phyloP scores from a whole-genome alignment of 2,329 filamentous ascomycete species.

The Samsoniella hepiali region DNA sequence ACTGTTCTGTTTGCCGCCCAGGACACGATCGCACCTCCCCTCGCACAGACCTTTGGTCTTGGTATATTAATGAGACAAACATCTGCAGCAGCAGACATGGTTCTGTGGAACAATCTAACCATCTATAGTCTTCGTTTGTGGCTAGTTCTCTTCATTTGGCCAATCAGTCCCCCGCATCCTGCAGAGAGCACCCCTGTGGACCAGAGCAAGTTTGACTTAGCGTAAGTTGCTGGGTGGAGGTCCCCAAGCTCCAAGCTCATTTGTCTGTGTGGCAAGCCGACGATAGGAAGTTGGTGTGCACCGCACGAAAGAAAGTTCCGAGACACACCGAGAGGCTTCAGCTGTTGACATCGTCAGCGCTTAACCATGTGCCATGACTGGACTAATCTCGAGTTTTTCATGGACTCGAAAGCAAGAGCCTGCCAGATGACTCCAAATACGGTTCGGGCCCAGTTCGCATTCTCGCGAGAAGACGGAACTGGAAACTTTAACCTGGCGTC shows the following conservation, averaged over 20 bases:
- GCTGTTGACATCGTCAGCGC: slow-evolving; percentile 8
- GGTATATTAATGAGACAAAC: neutral
- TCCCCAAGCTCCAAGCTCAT: neutral
- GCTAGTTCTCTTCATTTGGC: neutral
- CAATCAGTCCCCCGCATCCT: slow-evolving; percentile 11
- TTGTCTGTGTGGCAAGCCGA: slow-evolving; percentile 6
- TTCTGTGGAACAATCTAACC: slow-evolving; percentile 11
- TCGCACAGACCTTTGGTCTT: slow-evolving; percentile 15
- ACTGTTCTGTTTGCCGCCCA: neutral
- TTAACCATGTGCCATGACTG: neutral
- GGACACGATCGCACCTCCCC: slow-evolving; percentile 10
- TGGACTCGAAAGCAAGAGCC: neutral
- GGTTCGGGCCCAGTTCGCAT: neutral
- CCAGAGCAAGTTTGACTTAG: neutral
- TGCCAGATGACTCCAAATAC: neutral
- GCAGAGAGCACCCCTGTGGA: neutral
- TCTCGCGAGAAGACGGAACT: neutral
- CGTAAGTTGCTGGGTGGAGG: neutral
- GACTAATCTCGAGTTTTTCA: neutral
- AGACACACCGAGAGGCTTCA: slow-evolving; percentile 6
- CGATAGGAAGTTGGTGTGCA: neutral
- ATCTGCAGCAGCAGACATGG: slow-evolving; percentile 2
- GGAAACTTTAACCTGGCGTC: neutral
- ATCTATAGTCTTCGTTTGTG: neutral
- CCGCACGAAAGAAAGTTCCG: slow-evolving; percentile 6